phyloP scores from a whole-genome alignment of 345 rosid species.

The Populus pruinosa region DNA sequence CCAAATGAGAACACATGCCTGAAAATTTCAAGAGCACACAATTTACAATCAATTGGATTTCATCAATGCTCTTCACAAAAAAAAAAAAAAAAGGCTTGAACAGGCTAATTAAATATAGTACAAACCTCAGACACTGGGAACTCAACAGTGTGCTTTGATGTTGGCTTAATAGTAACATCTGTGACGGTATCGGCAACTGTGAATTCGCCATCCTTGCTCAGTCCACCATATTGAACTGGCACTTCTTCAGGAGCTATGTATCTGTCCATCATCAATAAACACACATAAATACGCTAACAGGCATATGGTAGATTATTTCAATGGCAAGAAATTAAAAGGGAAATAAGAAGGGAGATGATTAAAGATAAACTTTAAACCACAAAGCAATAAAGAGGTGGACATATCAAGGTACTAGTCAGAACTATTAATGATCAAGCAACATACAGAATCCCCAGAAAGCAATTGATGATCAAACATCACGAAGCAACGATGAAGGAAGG shows the following conservation, averaged over 20 bases:
- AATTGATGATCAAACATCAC: background rate
- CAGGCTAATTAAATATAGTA: background rate
- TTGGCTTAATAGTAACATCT: slow-evolving; percentile 34
- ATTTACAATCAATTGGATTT: background rate
- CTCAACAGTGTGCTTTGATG: slow-evolving; percentile 37
- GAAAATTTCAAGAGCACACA: slow-evolving; percentile 6
- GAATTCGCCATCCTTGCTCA: slow-evolving; percentile 39
- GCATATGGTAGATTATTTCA: background rate
- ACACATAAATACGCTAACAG: too few species aligned
- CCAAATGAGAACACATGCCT: slow-evolving; percentile 34
- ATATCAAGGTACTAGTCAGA: background rate
- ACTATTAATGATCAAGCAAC: background rate
- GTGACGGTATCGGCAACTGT: slow-evolving; percentile 29
- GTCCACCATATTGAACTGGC: slow-evolving; percentile 51
- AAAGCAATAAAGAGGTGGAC: background rate
- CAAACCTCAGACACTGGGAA: slow-evolving; percentile 40
- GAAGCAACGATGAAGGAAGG: background rate
- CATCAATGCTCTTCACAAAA: background rate
- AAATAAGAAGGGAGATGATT: background rate
- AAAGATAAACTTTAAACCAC: background rate
- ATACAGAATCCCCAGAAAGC: background rate
- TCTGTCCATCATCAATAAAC: slow-evolving; percentile 16
- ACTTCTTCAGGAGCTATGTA: slow-evolving; percentile 48
- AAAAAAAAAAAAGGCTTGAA: background rate
- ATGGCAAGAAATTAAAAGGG: background rate